These are phyloP conservation scores for Termitomyces sp. DNA, from an alignment of 768 basidiomycete genomes.

Conservation along the genomic window DNA sequence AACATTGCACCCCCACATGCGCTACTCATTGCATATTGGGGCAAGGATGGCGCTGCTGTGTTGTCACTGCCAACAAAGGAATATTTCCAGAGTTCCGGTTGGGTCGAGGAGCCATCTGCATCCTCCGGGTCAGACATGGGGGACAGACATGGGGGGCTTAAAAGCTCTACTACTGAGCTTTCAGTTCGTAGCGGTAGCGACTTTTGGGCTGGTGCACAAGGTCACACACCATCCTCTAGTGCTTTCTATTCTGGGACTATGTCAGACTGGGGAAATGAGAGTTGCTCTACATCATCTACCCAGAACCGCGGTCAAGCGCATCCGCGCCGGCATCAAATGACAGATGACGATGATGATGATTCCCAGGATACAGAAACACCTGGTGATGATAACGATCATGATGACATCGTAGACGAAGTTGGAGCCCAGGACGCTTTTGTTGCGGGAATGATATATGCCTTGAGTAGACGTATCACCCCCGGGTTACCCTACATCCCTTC, in stretches of 20 bases:
- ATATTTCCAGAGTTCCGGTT: conserved; percentile 82
- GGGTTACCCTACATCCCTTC: conserved; percentile 73
- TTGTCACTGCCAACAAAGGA: conserved; percentile 79
- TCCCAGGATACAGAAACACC: conserved; percentile 58
- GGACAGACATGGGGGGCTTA: conserved; percentile 13
- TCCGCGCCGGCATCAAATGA: conserved; percentile 24
- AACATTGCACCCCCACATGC: conserved; percentile 67
- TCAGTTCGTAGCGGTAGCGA: conserved; percentile 67
- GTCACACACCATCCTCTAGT: conserved; percentile 50
- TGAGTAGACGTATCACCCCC: conserved; percentile 67
- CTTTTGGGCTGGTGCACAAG: conserved; percentile 65
- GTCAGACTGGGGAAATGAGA: conserved; percentile 20
- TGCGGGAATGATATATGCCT: conserved; percentile 82
- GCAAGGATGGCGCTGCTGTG: conserved; percentile 72
- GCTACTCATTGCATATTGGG: conserved; percentile 79
- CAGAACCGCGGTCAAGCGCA: conserved; percentile 13
- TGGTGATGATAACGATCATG: conserved; percentile 28
- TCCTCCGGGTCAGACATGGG: conserved; percentile 13
- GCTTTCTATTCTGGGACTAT: conserved; percentile 37
- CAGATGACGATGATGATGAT: conserved; percentile 46
- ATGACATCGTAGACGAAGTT: conserved; percentile 58
- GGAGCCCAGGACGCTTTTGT: conserved; percentile 81
- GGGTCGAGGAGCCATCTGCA: conserved; percentile 52
- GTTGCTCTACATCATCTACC: conserved; percentile 19
- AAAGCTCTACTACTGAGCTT: conserved; percentile 26